Evolutionary conservation across 345 rosid species (phyloP).

Genomic region (Limnanthes douglasii): DNA sequence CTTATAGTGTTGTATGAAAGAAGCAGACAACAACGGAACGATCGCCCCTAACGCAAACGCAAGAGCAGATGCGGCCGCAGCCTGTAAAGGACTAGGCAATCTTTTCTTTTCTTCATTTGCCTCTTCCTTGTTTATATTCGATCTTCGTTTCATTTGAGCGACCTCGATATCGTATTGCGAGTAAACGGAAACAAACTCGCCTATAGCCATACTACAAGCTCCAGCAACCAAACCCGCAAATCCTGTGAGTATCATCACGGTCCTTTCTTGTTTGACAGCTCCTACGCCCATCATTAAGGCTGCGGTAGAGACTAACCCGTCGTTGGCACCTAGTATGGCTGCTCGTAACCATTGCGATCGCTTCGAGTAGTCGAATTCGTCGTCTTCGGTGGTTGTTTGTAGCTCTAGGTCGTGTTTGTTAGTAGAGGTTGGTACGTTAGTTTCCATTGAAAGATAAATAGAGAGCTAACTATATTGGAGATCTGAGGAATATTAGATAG

Average conservation of each 20-base stretch:
- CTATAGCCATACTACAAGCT: constrained; percentile 95
- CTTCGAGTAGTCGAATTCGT: constrained; percentile 51
- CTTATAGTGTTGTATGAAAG: constrained; percentile 41
- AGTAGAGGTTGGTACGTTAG: too few relatives aligned
- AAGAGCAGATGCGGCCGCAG: constrained; percentile 74
- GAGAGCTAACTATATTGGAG: too few relatives aligned
- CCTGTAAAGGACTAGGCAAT: constrained; percentile 67
- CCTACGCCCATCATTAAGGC: constrained; percentile 90
- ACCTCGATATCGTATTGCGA: constrained; percentile 71
- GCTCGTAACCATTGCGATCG: constrained; percentile 91
- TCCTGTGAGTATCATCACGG: constrained; percentile 68
- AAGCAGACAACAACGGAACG: constrained; percentile 72
- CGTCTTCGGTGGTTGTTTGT: too few relatives aligned
- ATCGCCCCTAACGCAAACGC: constrained; percentile 72
- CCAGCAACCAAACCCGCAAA: constrained; percentile 86
- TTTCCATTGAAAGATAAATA: too few relatives aligned
- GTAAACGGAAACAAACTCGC: constrained; percentile 84
- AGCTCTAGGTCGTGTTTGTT: too few relatives aligned
- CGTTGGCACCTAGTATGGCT: constrained; percentile 86
- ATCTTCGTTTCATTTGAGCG: constrained; percentile 59
- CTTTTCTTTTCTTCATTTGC: constrained; percentile 17
- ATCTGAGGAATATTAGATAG: too few relatives aligned
- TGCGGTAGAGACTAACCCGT: constrained; percentile 79
- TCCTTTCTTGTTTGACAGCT: constrained; percentile 66
- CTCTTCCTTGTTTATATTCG: too few relatives aligned